A percentile compares a stretch with the other conserved stretches of the same genome.
Conservation (phyloP, 2,329 filamentous ascomycete species). For the Helotiales sp. region DNA sequence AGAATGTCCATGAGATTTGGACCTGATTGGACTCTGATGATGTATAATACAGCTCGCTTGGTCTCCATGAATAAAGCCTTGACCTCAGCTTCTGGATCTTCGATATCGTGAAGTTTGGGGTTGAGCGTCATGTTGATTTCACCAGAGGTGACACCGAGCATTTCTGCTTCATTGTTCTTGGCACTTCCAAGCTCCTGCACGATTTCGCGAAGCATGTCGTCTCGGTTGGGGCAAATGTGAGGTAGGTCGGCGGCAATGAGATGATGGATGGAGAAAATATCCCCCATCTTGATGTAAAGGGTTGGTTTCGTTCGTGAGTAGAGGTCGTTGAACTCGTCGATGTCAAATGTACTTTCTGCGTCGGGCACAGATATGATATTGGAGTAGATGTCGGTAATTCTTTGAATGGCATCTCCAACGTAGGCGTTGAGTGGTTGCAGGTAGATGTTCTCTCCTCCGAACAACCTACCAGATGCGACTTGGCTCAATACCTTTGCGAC, state of each 20-base stretch:
- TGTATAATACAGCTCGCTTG: conserved; percentile 94
- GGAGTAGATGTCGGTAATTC: conserved; percentile 73
- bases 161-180: conserved; percentile 93
- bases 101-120: conserved; percentile 83
- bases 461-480: conserved; percentile 82
- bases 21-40: conserved; percentile 93
- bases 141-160: conserved; percentile 75
- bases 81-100: conserved; percentile 89
- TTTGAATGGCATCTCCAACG: conserved; percentile 78
- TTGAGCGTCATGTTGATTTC: conserved; percentile 91
- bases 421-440: conserved; percentile 93
- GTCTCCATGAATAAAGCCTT: conserved; percentile 98
- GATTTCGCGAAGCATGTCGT: conserved; percentile 88
- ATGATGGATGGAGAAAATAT: conserved; percentile 95
- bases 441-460: conserved; percentile 93
- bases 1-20: conserved; percentile 93
- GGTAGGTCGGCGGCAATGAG: conserved; percentile 79
- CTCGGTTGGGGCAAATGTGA: conserved; percentile 73
- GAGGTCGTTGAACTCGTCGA: conserved; percentile 97
- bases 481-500: conserved; percentile 91
- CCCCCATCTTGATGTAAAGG: conserved; percentile 98
- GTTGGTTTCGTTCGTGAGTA: conserved; percentile 96
- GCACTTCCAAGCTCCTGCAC: conserved; percentile 92
- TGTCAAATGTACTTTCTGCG: conserved; percentile 90
- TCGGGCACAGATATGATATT: conserved; percentile 81